Base-by-base conservation (phyloP, 2,329 filamentous ascomycete species). In the Claviceps sorghi region DNA sequence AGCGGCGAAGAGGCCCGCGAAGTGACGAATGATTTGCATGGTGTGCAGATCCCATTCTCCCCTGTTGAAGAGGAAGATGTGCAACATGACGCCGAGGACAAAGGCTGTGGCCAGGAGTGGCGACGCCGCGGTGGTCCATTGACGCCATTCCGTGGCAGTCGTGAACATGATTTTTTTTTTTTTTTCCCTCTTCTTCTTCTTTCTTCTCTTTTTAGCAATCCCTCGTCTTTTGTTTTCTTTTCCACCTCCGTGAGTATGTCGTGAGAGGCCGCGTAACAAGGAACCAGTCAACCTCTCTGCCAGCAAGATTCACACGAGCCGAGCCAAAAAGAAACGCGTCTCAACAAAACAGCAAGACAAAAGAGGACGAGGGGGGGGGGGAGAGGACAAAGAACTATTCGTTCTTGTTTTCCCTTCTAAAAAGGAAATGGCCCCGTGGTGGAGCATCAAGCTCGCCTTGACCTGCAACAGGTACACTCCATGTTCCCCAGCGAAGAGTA, bases 21-120 rank as follows among this genome's bases (percentile, higher is more conserved):
- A 49, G 2, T 7, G 22, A 41, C 36, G 36, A 1, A 42, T 3
- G 26, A 49, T 48, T 9, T 49, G 50, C 5, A 56, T 49, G 1
- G 53, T 57, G 15, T 55, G 26, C 7, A 53, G 13, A 40, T 64
- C 61, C 61, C 61, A 63, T 38, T 64, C 62, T n/a, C 61, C 61
- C 2, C 54, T 49, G 1, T 59, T 57, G 42, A 61, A 62, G 7
- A 55, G 30, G 36, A 58, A 53, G 15, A 56, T 22, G 29, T 64
- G 62, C 8, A 51, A 11, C 17, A 48, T 11, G 19, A 53, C 8
- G 8, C 58, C 58, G 6, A 42, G 22, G 29, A 49, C 2, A 4
- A 61, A 72, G 32, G 64, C 72, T 5, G 70, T 74, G 8, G 22
- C n/a, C n/a, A 49, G 7, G 36, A 30, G 30, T 19, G 48, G 48